These are phyloP conservation scores for Hypoxylon sp. DNA, from an alignment of 2,329 filamentous ascomycete genomes.

Conservation along the genomic window DNA sequence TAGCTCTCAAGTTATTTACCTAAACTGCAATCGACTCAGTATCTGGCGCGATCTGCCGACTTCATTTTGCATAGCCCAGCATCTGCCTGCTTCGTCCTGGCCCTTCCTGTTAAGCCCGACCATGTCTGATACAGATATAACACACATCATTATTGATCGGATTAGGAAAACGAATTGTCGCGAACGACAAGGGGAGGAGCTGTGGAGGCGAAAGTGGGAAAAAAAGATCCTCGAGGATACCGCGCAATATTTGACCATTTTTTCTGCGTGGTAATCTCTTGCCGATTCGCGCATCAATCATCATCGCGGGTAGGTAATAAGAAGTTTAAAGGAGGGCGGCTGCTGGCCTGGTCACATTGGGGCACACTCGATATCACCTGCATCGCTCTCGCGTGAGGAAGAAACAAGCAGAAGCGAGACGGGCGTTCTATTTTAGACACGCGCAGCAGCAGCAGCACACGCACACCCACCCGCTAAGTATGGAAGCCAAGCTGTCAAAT, in stretches of 20 bases:
- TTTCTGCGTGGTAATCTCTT: constrained; percentile 15
- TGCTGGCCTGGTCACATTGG: constrained; percentile 36
- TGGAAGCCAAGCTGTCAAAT: constrained; percentile 30
- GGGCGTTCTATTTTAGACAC: constrained; percentile 45
- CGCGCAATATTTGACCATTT: constrained; percentile 26
- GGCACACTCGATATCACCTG: constrained; percentile 48
- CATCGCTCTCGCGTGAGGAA: constrained; percentile 47
- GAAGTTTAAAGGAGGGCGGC: constrained; percentile 39
- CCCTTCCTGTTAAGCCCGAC: constrained; percentile 19
- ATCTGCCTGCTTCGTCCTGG: constrained; percentile 17
- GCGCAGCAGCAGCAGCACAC: constrained; percentile 18
- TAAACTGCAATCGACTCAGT: constrained; percentile 23
- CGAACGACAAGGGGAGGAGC: constrained; percentile 24
- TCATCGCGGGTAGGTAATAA: constrained; percentile 37
- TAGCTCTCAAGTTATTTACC: constrained; percentile 33
- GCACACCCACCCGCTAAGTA: constrained; percentile 16
- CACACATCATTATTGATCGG: constrained; percentile 33
- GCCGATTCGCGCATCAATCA: constrained; percentile 44
- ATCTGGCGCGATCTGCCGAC: constrained; percentile 43
- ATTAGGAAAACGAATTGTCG: constrained; percentile 35
- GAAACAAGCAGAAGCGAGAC: constrained; percentile 23
- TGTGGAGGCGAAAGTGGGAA: constrained; percentile 37
- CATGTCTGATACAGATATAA: constrained; percentile 40
- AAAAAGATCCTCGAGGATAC: neutral
- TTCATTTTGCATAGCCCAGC: constrained; percentile 34